Evolutionary conservation across 2,329 filamentous ascomycete genomes (phyloP).

Genomic region (Cladosporium sp.): DNA sequence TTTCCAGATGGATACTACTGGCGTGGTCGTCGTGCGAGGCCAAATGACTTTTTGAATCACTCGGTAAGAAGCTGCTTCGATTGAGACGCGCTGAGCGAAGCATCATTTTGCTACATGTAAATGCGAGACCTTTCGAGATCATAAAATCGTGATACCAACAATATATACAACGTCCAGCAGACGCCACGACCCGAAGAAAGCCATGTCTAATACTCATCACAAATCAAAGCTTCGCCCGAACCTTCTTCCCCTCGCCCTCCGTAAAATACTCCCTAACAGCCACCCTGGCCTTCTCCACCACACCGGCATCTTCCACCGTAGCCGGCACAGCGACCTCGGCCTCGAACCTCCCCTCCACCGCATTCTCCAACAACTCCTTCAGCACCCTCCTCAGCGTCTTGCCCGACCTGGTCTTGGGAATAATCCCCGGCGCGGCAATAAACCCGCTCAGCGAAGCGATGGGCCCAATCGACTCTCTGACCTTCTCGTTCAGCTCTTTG

Average conservation of each 20-base stretch:
- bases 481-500: conserved; percentile 63
- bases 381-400: conserved; percentile 83
- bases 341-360: conserved; percentile 65
- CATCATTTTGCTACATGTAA: too few species aligned
- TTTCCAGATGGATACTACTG: too few species aligned
- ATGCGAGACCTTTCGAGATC: too few species aligned
- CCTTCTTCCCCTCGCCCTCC: conserved; percentile 27
- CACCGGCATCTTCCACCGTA: conserved; percentile 75
- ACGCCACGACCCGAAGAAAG: too few species aligned
- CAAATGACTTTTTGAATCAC: too few species aligned
- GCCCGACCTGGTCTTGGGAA: conserved; percentile 86
- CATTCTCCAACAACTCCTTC: conserved; percentile 79
- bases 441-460: conserved; percentile 84
- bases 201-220: too few species aligned
- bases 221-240: conserved; percentile 33
- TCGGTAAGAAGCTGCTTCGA: too few species aligned
- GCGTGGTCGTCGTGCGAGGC: too few species aligned
- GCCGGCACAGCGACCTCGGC: conserved; percentile 70
- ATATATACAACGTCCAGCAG: too few species aligned
- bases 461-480: conserved; percentile 76
- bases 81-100: too few species aligned
- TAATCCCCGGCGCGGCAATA: conserved; percentile 78
- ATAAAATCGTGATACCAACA: too few species aligned
- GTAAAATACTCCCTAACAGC: conserved; percentile 74
- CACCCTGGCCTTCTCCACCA: conserved; percentile 66